Percentiles rank a stretch among this genome's conserved stretches.
Conservation (phyloP, 2,329 filamentous ascomycete species). For the Cercospora citrullina region DNA sequence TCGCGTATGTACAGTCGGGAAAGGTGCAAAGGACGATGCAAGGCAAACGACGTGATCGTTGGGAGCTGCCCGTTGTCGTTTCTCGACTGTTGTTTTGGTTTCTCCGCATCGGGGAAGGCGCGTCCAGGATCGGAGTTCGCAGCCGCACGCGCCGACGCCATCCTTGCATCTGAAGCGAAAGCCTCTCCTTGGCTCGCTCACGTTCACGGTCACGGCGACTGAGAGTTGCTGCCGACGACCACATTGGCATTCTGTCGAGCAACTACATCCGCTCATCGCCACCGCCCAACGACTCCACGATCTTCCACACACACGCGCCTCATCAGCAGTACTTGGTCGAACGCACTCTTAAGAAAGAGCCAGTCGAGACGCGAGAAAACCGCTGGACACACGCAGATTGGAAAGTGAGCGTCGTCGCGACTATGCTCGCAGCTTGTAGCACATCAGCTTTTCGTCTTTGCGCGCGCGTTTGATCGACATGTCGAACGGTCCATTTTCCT, state of each 20-base stretch:
- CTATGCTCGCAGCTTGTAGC: slow-evolving; percentile 1
- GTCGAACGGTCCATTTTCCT: slow-evolving; percentile 27
- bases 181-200: background rate
- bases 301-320: background rate
- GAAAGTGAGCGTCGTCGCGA: slow-evolving; percentile 1
- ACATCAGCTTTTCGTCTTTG: background rate
- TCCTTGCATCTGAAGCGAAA: background rate
- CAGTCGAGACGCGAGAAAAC: background rate
- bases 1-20: slow-evolving; percentile 10
- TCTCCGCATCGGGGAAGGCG: background rate
- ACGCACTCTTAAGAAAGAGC: background rate
- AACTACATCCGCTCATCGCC: background rate
- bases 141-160: background rate
- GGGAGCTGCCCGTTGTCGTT: background rate
- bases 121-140: background rate
- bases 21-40: background rate
- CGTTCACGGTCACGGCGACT: background rate
- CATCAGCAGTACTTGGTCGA: background rate
- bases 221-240: background rate
- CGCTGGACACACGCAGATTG: background rate
- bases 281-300: background rate
- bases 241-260: background rate
- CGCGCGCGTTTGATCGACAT: slow-evolving; percentile 24
- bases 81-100: slow-evolving; percentile 1
- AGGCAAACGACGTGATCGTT: background rate